phyloP scores from a whole-genome alignment of 2,329 filamentous ascomycete species.

The Karstenula rhodostoma region DNA sequence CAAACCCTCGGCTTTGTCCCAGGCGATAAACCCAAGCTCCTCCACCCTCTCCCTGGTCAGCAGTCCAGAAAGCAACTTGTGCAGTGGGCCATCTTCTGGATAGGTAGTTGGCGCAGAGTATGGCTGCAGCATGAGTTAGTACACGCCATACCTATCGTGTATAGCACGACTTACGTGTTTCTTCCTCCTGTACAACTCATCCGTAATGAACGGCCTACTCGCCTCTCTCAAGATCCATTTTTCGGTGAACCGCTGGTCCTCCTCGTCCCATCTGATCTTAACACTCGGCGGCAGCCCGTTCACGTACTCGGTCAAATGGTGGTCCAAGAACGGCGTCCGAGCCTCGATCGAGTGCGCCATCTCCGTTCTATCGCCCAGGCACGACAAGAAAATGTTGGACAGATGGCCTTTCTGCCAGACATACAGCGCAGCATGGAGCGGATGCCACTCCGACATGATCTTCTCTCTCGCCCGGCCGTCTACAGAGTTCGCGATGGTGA shows the following conservation, averaged over 20 bases:
- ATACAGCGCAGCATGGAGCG: conserved; percentile 31
- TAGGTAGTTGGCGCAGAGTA: conserved; percentile 57
- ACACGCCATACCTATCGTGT: too few species aligned
- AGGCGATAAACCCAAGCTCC: conserved; percentile 45
- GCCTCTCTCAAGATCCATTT: conserved; percentile 63
- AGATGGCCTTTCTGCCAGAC: conserved; percentile 33
- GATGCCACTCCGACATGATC: conserved; percentile 31
- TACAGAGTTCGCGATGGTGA: conserved; percentile 40
- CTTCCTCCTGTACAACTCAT: conserved; percentile 59
- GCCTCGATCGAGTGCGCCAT: conserved; percentile 53
- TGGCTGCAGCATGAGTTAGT: conserved; percentile 28
- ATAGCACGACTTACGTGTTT: conserved; percentile 47
- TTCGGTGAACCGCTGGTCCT: conserved; percentile 40
- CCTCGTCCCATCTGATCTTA: conserved; percentile 44
- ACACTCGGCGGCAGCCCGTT: conserved; percentile 48
- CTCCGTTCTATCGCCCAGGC: conserved; percentile 56
- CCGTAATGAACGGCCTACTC: conserved; percentile 58
- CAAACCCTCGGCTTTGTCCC: conserved; percentile 34
- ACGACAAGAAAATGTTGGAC: conserved; percentile 49
- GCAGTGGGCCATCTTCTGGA: conserved; percentile 54
- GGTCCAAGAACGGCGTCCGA: conserved; percentile 52
- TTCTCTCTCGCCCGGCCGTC: conserved; percentile 20
- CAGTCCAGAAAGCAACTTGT: conserved; percentile 40
- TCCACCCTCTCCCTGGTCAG: conserved; percentile 35
- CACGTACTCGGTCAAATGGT: conserved; percentile 49